phyloP scores from a whole-genome alignment of 306 rosid species.

The Cicer judaicum region DNA sequence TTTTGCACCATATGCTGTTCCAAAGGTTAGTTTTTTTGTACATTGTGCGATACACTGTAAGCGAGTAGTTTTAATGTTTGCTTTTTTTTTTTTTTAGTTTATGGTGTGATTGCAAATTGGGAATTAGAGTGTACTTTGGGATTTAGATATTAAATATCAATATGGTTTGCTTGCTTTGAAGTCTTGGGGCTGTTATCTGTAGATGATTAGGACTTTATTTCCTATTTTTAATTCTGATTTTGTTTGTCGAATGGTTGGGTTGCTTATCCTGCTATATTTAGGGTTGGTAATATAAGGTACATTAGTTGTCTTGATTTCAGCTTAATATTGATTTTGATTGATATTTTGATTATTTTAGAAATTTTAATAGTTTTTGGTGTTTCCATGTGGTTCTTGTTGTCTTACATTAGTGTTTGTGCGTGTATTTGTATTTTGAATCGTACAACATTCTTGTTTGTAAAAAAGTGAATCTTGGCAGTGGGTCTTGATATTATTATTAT shows the following conservation, averaged over 20 bases:
- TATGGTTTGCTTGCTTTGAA: neutral
- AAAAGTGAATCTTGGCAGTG: neutral
- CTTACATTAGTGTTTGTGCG: neutral
- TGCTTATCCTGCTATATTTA: conserved; percentile 20
- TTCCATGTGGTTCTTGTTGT: neutral
- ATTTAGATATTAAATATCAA: neutral
- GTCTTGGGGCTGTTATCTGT: conserved; percentile 17
- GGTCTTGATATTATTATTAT: conserved; percentile 20
- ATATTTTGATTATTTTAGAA: conserved; percentile 37
- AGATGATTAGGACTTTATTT: conserved; percentile 28
- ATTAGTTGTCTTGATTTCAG: conserved; percentile 16
- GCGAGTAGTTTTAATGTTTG: neutral
- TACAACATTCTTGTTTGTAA: neutral
- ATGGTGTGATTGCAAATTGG: conserved; percentile 14
- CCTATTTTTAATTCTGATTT: conserved; percentile 17
- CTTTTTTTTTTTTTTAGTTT: neutral
- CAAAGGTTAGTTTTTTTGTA: conserved; percentile 72
- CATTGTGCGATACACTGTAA: conserved; percentile 1
- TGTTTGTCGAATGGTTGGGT: conserved; percentile 4
- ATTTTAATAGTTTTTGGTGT: neutral
- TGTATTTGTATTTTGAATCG: conserved; percentile 36
- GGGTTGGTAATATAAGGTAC: neutral
- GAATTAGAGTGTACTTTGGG: neutral
- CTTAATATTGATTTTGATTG: conserved; percentile 27
- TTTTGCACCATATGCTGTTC: conserved; percentile 81